Conservation (phyloP, 306 rosid species). For the Echinosophora koreensis region DNA sequence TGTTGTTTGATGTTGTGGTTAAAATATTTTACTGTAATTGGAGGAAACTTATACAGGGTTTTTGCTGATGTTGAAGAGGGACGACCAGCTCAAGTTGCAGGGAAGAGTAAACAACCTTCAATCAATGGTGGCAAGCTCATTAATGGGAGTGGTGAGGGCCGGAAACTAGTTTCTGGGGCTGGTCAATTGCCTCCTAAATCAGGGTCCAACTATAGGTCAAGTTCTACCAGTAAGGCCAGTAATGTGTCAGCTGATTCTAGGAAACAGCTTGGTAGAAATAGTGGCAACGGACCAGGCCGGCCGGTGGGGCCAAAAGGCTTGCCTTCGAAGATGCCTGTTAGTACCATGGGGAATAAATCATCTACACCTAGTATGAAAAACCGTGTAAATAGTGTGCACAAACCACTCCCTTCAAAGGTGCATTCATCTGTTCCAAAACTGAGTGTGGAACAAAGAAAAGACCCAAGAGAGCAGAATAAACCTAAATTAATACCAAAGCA, state of each 20-base stretch:
- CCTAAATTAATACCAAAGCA: constrained; percentile 67
- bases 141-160: constrained; percentile 53
- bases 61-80: constrained; percentile 77
- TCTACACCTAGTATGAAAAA: constrained; percentile 53
- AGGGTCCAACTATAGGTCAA: constrained; percentile 54
- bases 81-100: constrained; percentile 58
- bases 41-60: constrained; percentile 64
- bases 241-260: constrained; percentile 58
- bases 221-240: constrained; percentile 59
- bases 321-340: constrained; percentile 57
- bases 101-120: constrained; percentile 61
- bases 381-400: constrained; percentile 56
- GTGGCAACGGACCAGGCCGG: constrained; percentile 61
- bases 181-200: constrained; percentile 59
- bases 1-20: constrained; percentile 49
- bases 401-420: constrained; percentile 54
- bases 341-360: constrained; percentile 60
- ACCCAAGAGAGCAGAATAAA: constrained; percentile 53
- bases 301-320: constrained; percentile 61
- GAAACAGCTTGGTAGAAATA: constrained; percentile 61
- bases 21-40: constrained; percentile 53
- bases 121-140: constrained; percentile 53
- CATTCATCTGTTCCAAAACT: constrained; percentile 54
- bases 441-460: constrained; percentile 64
- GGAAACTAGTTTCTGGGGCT: constrained; percentile 53